Percentiles rank a stretch among this genome's conserved stretches.
phyloP scores from a whole-genome alignment of 805 yeast genomes.

The Candida maesae region DNA sequence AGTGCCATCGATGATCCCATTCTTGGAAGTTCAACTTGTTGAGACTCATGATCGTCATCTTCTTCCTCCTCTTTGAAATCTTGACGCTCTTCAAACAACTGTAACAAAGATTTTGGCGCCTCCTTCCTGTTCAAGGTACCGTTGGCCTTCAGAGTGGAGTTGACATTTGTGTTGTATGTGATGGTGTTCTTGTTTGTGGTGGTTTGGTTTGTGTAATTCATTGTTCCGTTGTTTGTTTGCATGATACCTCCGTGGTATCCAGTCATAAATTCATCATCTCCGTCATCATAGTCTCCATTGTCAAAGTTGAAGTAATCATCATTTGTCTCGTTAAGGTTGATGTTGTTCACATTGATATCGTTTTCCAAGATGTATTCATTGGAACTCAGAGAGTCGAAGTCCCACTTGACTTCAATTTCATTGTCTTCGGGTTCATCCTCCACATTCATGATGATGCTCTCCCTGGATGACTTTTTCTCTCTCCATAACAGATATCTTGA shows the following conservation, averaged over 20 bases:
- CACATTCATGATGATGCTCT: conserved; percentile 39
- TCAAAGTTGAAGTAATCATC: conserved; percentile 25
- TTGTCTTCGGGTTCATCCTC: conserved; percentile 40
- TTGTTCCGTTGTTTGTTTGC: conserved; percentile 16
- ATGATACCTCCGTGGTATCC: conserved; percentile 21
- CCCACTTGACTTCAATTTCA: conserved; percentile 68
- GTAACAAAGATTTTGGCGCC: conserved; percentile 70
- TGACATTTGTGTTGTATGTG: conserved; percentile 25
- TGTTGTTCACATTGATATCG: conserved; percentile 47
- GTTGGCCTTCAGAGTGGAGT: conserved; percentile 25
- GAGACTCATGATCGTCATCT: conserved; percentile 4
- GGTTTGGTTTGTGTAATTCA: conserved; percentile 15
- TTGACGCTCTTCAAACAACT: conserved; percentile 58
- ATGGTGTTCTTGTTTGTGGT: conserved; percentile 29
- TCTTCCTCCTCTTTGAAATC: conserved; percentile 28
- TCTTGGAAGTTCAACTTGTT: conserved; percentile 19
- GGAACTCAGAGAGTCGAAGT: conserved; percentile 77
- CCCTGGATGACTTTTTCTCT: conserved; percentile 56
- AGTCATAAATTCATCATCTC: conserved; percentile 28
- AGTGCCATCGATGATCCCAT: conserved; percentile 20
- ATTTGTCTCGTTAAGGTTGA: conserved; percentile 22
- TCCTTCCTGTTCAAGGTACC: conserved; percentile 36
- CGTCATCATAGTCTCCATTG: conserved; percentile 26
- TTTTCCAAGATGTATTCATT: conserved; percentile 71
- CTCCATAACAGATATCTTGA: conserved; percentile 73